Conservation (phyloP, 2,329 filamentous ascomycete species). For the Neonectria sp. region DNA sequence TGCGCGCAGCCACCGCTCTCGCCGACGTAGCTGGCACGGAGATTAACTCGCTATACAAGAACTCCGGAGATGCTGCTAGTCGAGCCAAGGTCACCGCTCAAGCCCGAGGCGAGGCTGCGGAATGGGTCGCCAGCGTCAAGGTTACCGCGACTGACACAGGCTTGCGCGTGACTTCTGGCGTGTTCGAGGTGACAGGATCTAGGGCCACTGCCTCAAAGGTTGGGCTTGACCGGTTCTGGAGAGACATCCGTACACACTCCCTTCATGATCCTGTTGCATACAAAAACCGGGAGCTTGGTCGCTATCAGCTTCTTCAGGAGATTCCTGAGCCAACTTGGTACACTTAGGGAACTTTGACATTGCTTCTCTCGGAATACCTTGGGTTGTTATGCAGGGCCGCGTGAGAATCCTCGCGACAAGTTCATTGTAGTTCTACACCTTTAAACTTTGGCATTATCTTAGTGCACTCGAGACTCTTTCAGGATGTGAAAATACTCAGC, state of each 20-base stretch:
- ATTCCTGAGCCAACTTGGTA: no score
- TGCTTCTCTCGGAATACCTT: no score
- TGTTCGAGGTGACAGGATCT: constrained; percentile 76
- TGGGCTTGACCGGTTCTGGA: constrained; percentile 76
- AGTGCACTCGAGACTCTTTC: no score
- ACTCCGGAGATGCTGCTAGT: constrained; percentile 48
- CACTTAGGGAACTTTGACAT: no score
- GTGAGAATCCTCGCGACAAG: no score
- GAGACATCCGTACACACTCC: constrained; percentile 75
- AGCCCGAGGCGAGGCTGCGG: constrained; percentile 72
- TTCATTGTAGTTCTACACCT: no score
- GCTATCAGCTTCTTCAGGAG: no score
- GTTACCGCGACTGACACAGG: constrained; percentile 74
- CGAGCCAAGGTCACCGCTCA: constrained; percentile 63
- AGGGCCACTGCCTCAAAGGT: constrained; percentile 71
- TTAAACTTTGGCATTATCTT: no score
- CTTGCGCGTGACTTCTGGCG: constrained; percentile 70
- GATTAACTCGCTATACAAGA: constrained; percentile 62
- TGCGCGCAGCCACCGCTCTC: constrained; percentile 72
- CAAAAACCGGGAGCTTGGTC: no score
- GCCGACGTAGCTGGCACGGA: constrained; percentile 69
- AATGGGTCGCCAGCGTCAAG: constrained; percentile 75
- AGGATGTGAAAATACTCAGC: no score
- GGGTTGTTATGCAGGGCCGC: no score
- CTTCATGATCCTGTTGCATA: constrained; percentile 59